A percentile compares a stretch with the other conserved stretches of the same genome.
Conservation (phyloP, 1,284 basidiomycete species). For the Meira miltonrushii region DNA sequence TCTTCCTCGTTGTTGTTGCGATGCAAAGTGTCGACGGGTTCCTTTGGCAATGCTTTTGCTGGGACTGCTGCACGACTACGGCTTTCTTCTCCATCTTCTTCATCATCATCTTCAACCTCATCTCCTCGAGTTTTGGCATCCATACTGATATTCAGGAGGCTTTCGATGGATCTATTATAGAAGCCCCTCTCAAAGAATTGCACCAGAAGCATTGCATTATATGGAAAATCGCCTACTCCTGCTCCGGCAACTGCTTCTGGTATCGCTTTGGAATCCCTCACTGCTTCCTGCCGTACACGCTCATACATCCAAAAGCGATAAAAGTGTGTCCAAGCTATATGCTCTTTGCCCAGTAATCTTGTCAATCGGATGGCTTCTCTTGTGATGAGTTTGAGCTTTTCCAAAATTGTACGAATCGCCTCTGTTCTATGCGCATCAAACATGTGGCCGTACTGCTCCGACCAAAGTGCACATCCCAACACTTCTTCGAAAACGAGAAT, state of each 20-base stretch:
- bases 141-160: not conserved
- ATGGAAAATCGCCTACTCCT: not conserved
- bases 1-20: no score
- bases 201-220: not conserved
- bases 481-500: slow-evolving; percentile 1
- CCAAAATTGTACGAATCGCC: not conserved
- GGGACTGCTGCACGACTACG: not conserved
- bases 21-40: no score
- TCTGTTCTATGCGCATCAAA: not conserved
- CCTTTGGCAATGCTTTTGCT: not conserved
- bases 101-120: slow-evolving; percentile 4
- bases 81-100: not conserved
- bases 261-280: not conserved
- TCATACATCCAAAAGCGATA: slow-evolving; percentile 9
- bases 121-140: not conserved
- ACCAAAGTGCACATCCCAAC: not conserved
- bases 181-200: slow-evolving; percentile 9
- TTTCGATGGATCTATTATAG: not conserved
- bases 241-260: not conserved
- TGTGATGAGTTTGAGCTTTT: not conserved
- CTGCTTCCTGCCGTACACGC: slow-evolving; percentile 2
- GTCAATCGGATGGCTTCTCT: not conserved
- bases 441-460: not conserved
- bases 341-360: not conserved
- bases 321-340: not conserved